Percentiles rank a stretch among this genome's conserved stretches.
Conservation (phyloP, 2,329 filamentous ascomycete genomes). For the Trichoderma endophyticum region DNA sequence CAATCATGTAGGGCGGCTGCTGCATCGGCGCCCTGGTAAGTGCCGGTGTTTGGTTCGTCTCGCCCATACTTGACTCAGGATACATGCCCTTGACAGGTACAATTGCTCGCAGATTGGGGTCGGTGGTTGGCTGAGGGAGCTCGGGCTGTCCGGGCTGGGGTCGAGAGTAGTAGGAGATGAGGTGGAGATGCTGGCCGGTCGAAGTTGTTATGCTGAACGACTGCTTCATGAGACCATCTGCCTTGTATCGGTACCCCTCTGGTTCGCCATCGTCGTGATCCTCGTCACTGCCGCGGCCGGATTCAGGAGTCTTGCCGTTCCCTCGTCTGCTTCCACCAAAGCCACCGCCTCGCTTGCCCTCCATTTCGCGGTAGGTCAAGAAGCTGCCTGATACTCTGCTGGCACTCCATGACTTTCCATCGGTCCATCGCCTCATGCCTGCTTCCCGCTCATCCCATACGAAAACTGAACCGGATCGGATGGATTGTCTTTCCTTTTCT, state of each 20-base stretch:
- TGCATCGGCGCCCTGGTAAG: slow-evolving; percentile 73
- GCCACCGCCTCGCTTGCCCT: slow-evolving; percentile 86
- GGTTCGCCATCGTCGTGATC: slow-evolving; percentile 81
- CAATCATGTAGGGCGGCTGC: slow-evolving; percentile 38
- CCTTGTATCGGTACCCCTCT: slow-evolving; percentile 92
- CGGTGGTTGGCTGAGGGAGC: slow-evolving; percentile 76
- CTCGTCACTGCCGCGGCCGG: slow-evolving; percentile 75
- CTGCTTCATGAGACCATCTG: slow-evolving; percentile 97
- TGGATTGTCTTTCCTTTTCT: slow-evolving; percentile 94
- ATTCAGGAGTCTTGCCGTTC: slow-evolving; percentile 77
- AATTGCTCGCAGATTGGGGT: slow-evolving; percentile 76
- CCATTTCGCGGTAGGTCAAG: slow-evolving; percentile 96
- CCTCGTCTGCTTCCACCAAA: slow-evolving; percentile 60
- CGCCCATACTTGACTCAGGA: slow-evolving; percentile 89
- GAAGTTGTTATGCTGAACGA: slow-evolving; percentile 98
- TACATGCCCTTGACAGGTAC: slow-evolving; percentile 92
- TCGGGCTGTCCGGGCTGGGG: slow-evolving; percentile 70
- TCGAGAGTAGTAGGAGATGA: slow-evolving; percentile 95
- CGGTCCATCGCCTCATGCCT: slow-evolving; percentile 97
- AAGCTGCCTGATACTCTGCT: slow-evolving; percentile 97
- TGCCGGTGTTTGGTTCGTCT: slow-evolving; percentile 74
- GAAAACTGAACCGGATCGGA: slow-evolving; percentile 94
- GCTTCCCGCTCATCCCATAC: slow-evolving; percentile 99
- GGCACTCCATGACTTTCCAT: slow-evolving; percentile 98
- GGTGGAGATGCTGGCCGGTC: slow-evolving; percentile 81